Evolutionary conservation across 768 basidiomycete genomes (phyloP), one percentile per base, ranked within the genome.

Genomic region (Boletus fagicola): DNA sequence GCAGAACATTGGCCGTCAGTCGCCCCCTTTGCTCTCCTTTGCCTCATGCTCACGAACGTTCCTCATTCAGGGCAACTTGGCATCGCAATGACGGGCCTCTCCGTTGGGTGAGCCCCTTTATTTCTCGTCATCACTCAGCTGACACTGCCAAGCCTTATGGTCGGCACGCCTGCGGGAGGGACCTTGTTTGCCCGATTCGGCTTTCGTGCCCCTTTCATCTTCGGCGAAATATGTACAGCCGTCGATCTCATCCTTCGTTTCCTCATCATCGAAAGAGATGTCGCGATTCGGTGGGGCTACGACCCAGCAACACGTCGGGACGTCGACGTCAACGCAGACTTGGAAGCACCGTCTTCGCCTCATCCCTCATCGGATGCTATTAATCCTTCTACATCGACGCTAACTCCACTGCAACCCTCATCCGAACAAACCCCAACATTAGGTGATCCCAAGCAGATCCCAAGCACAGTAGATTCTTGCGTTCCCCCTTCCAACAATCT

Each of bases 131-230:
- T 44, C 22, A 33, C 18, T 22, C 13, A 5, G 11, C 40, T 60
- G 46, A 63, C 56, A 33, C 5, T 15, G 7, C 18, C 15, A 22
- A 85, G 84, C 35, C 67, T 79, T n/a, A 65, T 83, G 15, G 72
- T 82, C 28, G 85, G 83, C 12, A 81, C 84, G 3, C 83, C 86
- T 0, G 74, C 80, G 3, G 85, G 84, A 30, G 85, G 86, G 24
- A 66, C 72, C 3, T 64, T 87, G 30, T 87, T 80, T 62, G 61
- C 65, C 20, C 77, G 73, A 13, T 84, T 81, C 63, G 85, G 86
- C 7, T 86, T 78, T 64, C 80, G 81, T 18, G 85, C 76, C 5
- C 86, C 86, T 2, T 84, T 86, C 53, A 71, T 86, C 26, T 81
- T 83, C 46, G 76, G 79, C 1, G 75, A 83, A 35, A 67, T 73